Base-by-base conservation (phyloP, 805 yeast genomes). In the Lipomyces chichibuensis region DNA sequence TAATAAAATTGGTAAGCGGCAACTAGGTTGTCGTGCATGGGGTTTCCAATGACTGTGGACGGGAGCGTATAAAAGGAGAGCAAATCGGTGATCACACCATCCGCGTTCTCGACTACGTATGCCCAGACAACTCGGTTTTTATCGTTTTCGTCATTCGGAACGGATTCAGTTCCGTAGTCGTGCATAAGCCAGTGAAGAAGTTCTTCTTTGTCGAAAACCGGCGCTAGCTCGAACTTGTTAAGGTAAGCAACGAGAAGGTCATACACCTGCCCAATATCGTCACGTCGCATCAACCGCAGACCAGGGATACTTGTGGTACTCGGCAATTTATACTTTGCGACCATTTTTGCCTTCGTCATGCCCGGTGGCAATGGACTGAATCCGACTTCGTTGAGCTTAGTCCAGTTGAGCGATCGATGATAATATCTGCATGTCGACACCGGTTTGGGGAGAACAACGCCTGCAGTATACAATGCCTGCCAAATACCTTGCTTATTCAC, bases 401-500 rank as follows among this genome's bases (percentile, higher is more conserved):
- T 80, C 98, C 99, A 95, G 76, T 95, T 90, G 71, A 95, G 80
- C 1, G 98, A 96, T 73, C 99, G 89, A 79, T 95, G 99, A 54
- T 90, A 89, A 77, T 95, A 95, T 68, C 98, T 85, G 76, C 96
- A 88, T 1, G 91, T 87, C 13, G 96, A 82, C 3, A 94, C 85
- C 0, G 99, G 99, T n/a, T 93, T 87, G 27, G 99, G 99, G 65
- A 95, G 82, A 1, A 92, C 88, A 2, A 88, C 87, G 11, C 98
- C 99, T 0, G 94, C 97, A 9, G 99, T 94, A 79, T 91, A 92
- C 67, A 95, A 83, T 0, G 98, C 99, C 78, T 93, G 98, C 97
- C 98, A 95, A 67, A 93, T 90, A 66, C 90, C 86, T 56, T 84
- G 83, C 69, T 85, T 84, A 79, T 95, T 94, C 70, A 95, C 95